Evolutionary conservation across 257 asterid species (phyloP).

Genomic region (Parsonsia alboflavescens): DNA sequence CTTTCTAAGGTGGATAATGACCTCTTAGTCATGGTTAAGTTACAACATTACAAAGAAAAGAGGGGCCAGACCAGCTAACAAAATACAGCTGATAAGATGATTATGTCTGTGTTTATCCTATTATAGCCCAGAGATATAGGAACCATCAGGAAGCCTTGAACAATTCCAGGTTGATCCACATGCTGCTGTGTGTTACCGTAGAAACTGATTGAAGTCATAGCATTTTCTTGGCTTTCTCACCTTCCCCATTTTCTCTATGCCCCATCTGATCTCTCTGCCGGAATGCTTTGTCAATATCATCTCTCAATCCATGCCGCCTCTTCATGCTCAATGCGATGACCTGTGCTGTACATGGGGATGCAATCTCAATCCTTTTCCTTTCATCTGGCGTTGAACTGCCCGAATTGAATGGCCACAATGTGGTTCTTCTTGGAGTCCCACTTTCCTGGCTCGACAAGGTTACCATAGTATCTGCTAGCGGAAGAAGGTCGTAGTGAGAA

Average conservation of each 20-base stretch:
- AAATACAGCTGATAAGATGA: conserved; percentile 13
- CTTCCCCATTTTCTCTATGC: neutral
- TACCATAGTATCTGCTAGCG: neutral
- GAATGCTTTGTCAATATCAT: conserved; percentile 11
- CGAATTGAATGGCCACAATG: neutral
- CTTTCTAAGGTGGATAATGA: no score
- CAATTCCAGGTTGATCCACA: conserved; percentile 8
- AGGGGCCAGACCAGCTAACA: conserved; percentile 6
- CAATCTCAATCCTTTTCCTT: conserved; percentile 3
- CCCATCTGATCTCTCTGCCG: neutral
- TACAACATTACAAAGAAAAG: conserved; percentile 8
- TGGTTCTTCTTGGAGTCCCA: conserved; percentile 5
- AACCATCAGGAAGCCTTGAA: conserved; percentile 17
- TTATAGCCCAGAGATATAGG: conserved; percentile 1
- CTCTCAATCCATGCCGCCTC: conserved; percentile 9
- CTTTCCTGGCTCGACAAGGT: neutral
- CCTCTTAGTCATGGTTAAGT: no score
- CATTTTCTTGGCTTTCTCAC: no score
- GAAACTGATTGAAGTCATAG: conserved; percentile 15
- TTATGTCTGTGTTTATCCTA: neutral
- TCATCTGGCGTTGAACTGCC: neutral
- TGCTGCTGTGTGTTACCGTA: conserved; percentile 8
- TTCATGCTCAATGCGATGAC: conserved; percentile 1
- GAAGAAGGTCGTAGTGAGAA: no score
- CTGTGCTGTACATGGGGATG: conserved; percentile 7